These are phyloP conservation scores for Bjerkandera adusta DNA, from an alignment of 1,284 basidiomycete genomes.

Conservation along the genomic window DNA sequence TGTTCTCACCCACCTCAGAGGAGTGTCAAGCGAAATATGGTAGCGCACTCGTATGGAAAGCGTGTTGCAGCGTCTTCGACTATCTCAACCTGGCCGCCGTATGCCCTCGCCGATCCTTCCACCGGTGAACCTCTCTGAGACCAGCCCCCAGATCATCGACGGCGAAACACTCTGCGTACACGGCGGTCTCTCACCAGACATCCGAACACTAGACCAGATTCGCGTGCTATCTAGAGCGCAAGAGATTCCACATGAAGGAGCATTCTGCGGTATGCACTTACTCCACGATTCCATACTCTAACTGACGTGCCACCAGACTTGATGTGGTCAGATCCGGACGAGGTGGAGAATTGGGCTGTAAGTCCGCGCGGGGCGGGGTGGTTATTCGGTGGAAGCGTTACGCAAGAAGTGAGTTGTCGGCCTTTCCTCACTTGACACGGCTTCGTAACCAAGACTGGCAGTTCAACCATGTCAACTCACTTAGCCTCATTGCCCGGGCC, in stretches of 20 bases:
- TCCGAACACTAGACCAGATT: slow-evolving; percentile 90
- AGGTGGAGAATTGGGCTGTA: slow-evolving; percentile 94
- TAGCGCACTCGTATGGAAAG: slow-evolving; percentile 92
- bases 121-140: neutral
- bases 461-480: slow-evolving; percentile 91
- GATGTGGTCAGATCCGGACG: slow-evolving; percentile 98
- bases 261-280: slow-evolving; percentile 83
- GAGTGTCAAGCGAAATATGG: slow-evolving; percentile 98
- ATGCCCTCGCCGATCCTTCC: neutral
- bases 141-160: slow-evolving; percentile 81
- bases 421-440: slow-evolving; percentile 3
- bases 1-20: slow-evolving; percentile 47
- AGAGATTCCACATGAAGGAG: slow-evolving; percentile 97
- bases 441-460: slow-evolving; percentile 28
- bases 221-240: slow-evolving; percentile 89
- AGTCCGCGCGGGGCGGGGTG: slow-evolving; percentile 94
- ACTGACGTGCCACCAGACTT: slow-evolving; percentile 55
- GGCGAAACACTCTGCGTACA: slow-evolving; percentile 90
- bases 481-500: slow-evolving; percentile 85
- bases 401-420: slow-evolving; percentile 67
- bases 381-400: slow-evolving; percentile 90
- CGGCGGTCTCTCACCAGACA: slow-evolving; percentile 90
- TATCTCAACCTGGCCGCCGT: slow-evolving; percentile 90
- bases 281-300: neutral
- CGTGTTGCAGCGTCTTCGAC: slow-evolving; percentile 94